Evolutionary conservation across 805 yeast genomes (phyloP), one percentile per base, ranked within the genome.

Genomic region (Hanseniaspora occidentalis): DNA sequence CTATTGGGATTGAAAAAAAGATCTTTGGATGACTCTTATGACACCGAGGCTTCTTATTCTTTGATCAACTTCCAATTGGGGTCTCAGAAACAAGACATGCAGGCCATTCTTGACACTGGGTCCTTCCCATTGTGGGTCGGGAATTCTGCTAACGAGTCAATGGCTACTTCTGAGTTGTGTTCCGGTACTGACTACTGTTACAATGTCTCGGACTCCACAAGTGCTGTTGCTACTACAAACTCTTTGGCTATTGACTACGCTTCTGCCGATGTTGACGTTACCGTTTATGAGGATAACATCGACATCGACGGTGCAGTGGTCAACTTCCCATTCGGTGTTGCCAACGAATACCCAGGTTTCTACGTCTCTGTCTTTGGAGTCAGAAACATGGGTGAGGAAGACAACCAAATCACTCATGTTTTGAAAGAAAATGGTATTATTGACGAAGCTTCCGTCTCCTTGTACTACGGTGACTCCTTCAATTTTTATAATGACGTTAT

Each of bases 51-150:
- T 26, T 39, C 43, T 20, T 41, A 27, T 34, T 36, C 43, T n/a
- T 26, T 41, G 13, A 22, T 41, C 2, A n/a, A 36, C 11, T 41
- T 33, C 21, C 29, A 31, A 11, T 8, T 41, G 4, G 43, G 38
- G 26, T 39, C 40, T 27, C 38, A 41, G 37, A 4, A 14, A 29
- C 13, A 16, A n/a, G 3, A 29, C 2, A 34, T 41, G 10, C 21
- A 33, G 13, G 33, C 40, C n/a, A 37, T 41, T 26, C 37, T 41
- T 14, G 43, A 41, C 27, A 41, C 40, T 9, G 43, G 43, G 16
- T 41, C 43, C n/a, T 33, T 37, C 23, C 16, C 35, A 6, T 27
- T 41, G n/a, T 41, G 43, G 43, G 21, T 41, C 9, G 43, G 43
- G 26, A 35, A 41, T 31, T 17, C 20, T 10, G 19, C 17, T 8